Base-by-base conservation (phyloP, 192 early-diverging fungal species). In the Spizellomyces punctatus region DNA sequence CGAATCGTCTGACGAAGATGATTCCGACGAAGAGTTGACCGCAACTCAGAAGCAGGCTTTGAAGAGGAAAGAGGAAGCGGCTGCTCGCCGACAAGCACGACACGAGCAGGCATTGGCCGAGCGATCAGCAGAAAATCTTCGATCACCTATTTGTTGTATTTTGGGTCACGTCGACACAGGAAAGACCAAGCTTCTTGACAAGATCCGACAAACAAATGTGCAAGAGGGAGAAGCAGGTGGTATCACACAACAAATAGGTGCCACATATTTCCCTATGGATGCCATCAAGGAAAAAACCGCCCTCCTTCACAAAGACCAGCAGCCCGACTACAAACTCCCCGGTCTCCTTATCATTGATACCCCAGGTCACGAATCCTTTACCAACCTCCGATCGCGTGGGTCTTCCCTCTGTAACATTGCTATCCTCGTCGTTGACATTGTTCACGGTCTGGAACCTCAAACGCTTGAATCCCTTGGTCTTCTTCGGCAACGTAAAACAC, bases 181-280 rank as follows among this genome's bases (percentile, higher is more conserved):
- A 22, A 93, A 94, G 78, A 99, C 98, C 43, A 98, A 98, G 83
- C 80, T 99, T 36, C 85, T 99, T 49, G 98, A 99, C 85, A 98
- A 97, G 88, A 95, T 99, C 81, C 89, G 98, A 57, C 96, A 98
- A 79, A 99, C 98, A 41, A 97, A 97, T 83, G 98, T 99, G 16
- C 96, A 98, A 82, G 98, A 92, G 66, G 96, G 96, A 65, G 98
- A 99, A 89, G 98, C 98, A 45, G 98, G 98, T 74, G 98, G 98
- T 81, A 99, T 99, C 78, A 99, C 98, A 10, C 98, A 99, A 81
- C 98, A 99, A 77, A 99, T 99, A 69, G 98, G 98, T 81, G 98
- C 98, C 14, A 98, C 96, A 36, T 99, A 93, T 83, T 98, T 99
- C 89, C 98, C 96, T n/a, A 86, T 93, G 63, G 91, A 93, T 45